These are phyloP conservation scores for Sisymbrium altissimum DNA, from an alignment of 345 rosid species.

Conservation along the genomic window DNA sequence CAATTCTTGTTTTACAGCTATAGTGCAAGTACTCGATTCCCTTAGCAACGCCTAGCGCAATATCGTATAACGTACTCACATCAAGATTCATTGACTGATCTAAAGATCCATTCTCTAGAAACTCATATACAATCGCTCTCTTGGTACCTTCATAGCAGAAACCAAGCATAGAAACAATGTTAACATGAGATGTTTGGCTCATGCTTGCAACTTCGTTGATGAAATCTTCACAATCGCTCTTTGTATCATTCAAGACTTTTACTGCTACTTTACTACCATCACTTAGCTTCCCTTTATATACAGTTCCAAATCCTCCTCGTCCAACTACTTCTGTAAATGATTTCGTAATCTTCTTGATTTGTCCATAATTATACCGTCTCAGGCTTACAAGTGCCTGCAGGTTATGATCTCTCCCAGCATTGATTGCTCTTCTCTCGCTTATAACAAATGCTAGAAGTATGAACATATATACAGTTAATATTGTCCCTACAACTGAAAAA, in stretches of 20 bases:
- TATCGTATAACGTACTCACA: slow-evolving; percentile 24
- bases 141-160: slow-evolving; percentile 38
- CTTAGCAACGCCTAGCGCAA: slow-evolving; percentile 40
- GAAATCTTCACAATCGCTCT: slow-evolving; percentile 39
- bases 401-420: neutral
- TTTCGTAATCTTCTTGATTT: slow-evolving; percentile 34
- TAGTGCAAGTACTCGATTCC: slow-evolving; percentile 51
- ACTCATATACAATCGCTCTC: slow-evolving; percentile 41
- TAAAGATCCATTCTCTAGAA: slow-evolving; percentile 41
- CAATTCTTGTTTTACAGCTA: slow-evolving; percentile 48
- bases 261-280: slow-evolving; percentile 36
- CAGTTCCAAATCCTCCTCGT: slow-evolving; percentile 36
- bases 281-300: slow-evolving; percentile 4
- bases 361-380: slow-evolving; percentile 20
- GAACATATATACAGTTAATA: neutral
- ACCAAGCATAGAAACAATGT: slow-evolving; percentile 41
- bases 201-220: slow-evolving; percentile 52
- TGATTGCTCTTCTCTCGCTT: neutral
- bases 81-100: slow-evolving; percentile 27
- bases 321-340: slow-evolving; percentile 29
- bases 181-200: slow-evolving; percentile 47
- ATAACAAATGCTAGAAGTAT: neutral
- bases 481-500: neutral
- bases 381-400: neutral
- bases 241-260: slow-evolving; percentile 22